Base-by-base conservation (phyloP, 805 yeast species). In the Myxozyma neotropica region DNA sequence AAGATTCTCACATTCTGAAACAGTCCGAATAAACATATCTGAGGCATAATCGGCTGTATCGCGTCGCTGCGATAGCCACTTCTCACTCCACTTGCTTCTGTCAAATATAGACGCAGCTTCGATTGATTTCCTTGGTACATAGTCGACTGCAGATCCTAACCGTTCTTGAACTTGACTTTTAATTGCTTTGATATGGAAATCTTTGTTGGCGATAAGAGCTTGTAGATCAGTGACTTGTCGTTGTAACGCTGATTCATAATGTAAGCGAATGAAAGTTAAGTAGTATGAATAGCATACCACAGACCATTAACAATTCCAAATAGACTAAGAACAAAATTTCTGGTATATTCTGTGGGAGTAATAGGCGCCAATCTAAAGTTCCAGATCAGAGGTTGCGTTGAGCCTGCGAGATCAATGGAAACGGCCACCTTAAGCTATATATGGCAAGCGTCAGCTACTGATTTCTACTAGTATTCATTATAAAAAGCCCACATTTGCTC, bases 271-370 rank as follows among this genome's bases (percentile, higher is more conserved):
- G n/a, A 6, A 31, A 35, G 4, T 33, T 21, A 3, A 2, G 13
- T 33, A n/a, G 4, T 26, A 21, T 29, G 35, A 17, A 19, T 5
- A 43, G 47, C 4, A n/a, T 17, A 24, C 15, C 33, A 19, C 44
- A 6, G 27, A 55, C 63, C 59, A 35, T 59, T 57, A 24, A 46
- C 43, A 15, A 59, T 38, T 13, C 63, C 63, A 38, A 58, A 39
- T 1, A 39, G 15, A 4, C 38, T 31, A 40, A 58, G 12, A 29
- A 40, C n/a, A 13, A 54, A 24, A 29, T 47, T 26, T 15, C 49
- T 47, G 4, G 29, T 38, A 29, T 39, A 44, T 2, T 26, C 21
- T 12, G 49, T 35, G 15, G 24, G 35, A 12, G 43, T 31, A 2
- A 43, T 29, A 13, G 53, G 53, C 15, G 5, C 31, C 27, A 55